Base-by-base conservation (phyloP, 768 basidiomycete genomes). In the Neoboletus magnificus region DNA sequence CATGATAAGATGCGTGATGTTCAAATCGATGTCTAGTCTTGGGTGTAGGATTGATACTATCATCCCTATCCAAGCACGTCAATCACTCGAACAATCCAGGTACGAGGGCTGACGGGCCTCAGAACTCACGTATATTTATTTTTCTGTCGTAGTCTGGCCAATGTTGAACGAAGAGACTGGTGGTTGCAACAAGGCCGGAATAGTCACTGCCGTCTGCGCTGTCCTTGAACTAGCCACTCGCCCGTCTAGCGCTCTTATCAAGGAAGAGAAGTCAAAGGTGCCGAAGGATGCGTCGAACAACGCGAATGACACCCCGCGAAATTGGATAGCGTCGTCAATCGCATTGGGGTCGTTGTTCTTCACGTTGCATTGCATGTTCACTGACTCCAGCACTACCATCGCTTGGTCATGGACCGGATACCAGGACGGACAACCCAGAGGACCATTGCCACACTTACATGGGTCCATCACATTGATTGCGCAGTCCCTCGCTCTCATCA, bases 371-470 rank as follows among this genome's bases (percentile, higher is more conserved):
- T 84, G 82, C 44, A 77, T 91, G 41, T 73, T 92, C 48, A 79
- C 85, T 3, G 92, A 95, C 54, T 74, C 87, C 2, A 86, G 85
- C 60, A 90, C 91, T 0, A 79, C 93, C 43, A 78, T 93, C 55
- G 83, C 89, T 20, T 93, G 90, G 88, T 86, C 89, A 2, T 95
- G 92, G 92, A 88, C 90, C 0, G 92, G 92, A n/a, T 94, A 86
- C 59, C 80, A 83, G 22, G 74, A 86, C 42, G 73, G 79, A 36
- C 65, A 66, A 4, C 79, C 84, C 33, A 79, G 74, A 48, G 92
- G 92, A 1, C 92, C 92, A 2, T 68, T 87, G 2, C 86, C 91
- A 8, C 82, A 87, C 62, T 69, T 88, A 5, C 84, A 88, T 63
- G 84, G 83, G n/a, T 77, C 81, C 0, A 67, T 89, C 45, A 90